Evolutionary conservation across 768 basidiomycete species (phyloP).

Genomic region (Rhodocollybia butyracea): DNA sequence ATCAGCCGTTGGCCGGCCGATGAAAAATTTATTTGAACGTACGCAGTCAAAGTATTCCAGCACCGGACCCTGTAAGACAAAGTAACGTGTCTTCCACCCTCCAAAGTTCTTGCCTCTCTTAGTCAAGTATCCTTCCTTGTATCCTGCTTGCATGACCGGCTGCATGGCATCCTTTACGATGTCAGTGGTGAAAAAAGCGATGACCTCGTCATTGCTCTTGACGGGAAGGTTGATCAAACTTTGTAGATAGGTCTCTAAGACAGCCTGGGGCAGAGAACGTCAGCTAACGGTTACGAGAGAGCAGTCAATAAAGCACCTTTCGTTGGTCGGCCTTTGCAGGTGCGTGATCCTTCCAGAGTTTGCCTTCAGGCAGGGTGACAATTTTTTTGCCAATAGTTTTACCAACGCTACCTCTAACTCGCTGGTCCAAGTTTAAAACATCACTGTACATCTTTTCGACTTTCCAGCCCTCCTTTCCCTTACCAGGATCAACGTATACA

Average conservation of each 20-base stretch:
- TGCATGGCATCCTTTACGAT: constrained; percentile 73
- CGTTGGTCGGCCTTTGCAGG: constrained; percentile 95
- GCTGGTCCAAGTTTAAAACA: constrained; percentile 81
- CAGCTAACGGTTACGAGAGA: constrained; percentile 9
- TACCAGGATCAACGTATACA: constrained; percentile 68
- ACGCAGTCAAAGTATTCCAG: constrained; percentile 96
- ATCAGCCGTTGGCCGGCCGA: constrained; percentile 10
- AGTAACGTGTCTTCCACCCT: constrained; percentile 95
- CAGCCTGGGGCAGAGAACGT: constrained; percentile 38
- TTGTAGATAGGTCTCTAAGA: constrained; percentile 85
- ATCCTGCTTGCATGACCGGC: constrained; percentile 74
- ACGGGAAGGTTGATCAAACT: constrained; percentile 77
- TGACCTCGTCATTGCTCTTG: constrained; percentile 86
- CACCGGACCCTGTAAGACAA: constrained; percentile 86
- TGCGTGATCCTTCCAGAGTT: constrained; percentile 95
- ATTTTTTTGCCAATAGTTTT: constrained; percentile 78
- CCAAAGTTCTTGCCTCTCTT: constrained; percentile 98
- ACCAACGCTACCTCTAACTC: constrained; percentile 64
- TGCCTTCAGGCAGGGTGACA: constrained; percentile 81
- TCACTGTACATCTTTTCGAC: constrained; percentile 95
- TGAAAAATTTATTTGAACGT: constrained; percentile 32
- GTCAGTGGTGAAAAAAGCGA: constrained; percentile 90
- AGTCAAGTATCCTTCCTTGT: constrained; percentile 94
- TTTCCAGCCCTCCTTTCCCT: constrained; percentile 71
- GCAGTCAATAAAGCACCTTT: constrained; percentile 52